Evolutionary conservation across 2,329 filamentous ascomycete genomes (phyloP).

Genomic region (Fonsecaea pugnacius): DNA sequence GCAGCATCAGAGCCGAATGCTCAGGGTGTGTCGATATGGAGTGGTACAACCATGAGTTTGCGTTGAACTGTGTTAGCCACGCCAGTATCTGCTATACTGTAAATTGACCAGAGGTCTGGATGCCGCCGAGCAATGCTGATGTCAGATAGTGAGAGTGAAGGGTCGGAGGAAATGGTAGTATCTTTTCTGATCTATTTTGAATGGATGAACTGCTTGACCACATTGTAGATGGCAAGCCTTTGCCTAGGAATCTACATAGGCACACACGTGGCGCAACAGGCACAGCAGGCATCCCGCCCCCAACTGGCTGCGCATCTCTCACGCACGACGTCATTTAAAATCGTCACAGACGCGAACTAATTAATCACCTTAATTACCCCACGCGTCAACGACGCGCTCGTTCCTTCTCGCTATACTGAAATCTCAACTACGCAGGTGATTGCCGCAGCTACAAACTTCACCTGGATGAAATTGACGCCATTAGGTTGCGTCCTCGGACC

Average conservation of each 20-base stretch:
- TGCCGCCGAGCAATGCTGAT: too few relatives aligned
- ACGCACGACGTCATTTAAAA: conserved; percentile 16
- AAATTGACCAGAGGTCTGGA: too few relatives aligned
- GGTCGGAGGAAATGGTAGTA: background rate
- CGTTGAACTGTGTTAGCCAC: too few relatives aligned
- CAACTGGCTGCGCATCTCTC: background rate
- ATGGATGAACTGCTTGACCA: background rate
- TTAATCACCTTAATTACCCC: conserved; percentile 12
- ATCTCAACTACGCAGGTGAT: background rate
- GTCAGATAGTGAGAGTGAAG: too few relatives aligned
- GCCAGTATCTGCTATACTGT: too few relatives aligned
- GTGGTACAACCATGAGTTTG: too few relatives aligned
- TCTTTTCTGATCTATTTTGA: background rate
- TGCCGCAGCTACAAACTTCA: background rate
- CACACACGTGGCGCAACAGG: background rate
- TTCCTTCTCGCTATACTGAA: conserved; percentile 1
- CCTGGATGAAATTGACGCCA: conserved; percentile 23
- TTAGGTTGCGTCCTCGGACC: background rate
- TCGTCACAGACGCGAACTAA: conserved; percentile 5
- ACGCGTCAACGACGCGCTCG: conserved; percentile 29
- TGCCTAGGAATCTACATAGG: too few relatives aligned
- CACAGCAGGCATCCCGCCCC: background rate
- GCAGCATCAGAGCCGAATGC: too few relatives aligned
- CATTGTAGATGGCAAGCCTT: background rate
- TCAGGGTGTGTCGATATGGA: too few relatives aligned